Base-by-base conservation (phyloP, 768 basidiomycete species). In the Lentinula boryana region DNA sequence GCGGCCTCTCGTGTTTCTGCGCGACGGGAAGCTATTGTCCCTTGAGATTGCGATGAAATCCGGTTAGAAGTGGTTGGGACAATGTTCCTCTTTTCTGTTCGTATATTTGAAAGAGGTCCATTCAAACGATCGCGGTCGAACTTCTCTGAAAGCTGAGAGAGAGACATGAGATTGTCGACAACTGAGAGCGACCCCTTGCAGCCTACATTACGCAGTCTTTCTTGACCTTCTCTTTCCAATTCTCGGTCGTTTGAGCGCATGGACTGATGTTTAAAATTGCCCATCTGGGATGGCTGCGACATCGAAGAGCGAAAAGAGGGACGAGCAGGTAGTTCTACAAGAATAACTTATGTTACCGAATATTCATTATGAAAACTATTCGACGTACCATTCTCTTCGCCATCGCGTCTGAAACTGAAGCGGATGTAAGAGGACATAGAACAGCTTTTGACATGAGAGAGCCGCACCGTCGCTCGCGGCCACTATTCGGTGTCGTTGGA, bases 211-310 rank as follows among this genome's bases (percentile, higher is more conserved):
- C 91, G 85, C 52, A 93, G 77, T 40, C 86, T 78, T 71, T 91
- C 89, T 68, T 89, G 87, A 15, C 89, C 88, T 65, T 91, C 89
- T 68, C 86, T 87, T 65, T 90, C 87, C 64, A 85, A 49, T 75
- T 71, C 80, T 41, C 86, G 81, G 70, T 90, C 89, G 46, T 75
- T 78, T 15, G 83, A 76, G 57, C 90, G 88, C 66, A 88, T 74
- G 10, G 91, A 91, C 65, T 94, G 92, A 68, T 93, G 92, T 69
- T 91, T 90, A 72, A 94, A 94, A 69, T 92, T 93, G 52, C 92
- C 92, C 92, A 94, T 94, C 75, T 93, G 91, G 38, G 92, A 91
- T 31, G 91, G 89, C 67, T 94, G 91, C 27, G 89, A 83, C 53
- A 89, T 76, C 13, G 84, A 78, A 12, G 89, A 81, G 33, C 89